Conservation (phyloP, 1,284 basidiomycete genomes). For the Trichosporon faecale region DNA sequence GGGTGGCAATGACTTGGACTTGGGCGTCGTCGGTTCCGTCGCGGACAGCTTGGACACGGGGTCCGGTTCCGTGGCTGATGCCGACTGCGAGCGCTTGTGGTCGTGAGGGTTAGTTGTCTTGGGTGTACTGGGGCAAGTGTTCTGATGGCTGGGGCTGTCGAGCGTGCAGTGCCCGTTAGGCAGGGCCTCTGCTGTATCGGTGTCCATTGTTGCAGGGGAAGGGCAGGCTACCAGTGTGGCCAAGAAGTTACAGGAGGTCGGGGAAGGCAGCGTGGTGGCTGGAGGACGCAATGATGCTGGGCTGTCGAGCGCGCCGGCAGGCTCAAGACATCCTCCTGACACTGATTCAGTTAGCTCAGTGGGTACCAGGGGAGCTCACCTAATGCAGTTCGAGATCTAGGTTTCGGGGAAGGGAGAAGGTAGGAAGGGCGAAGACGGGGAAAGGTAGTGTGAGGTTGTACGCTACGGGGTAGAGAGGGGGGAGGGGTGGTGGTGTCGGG, state of each 20-base stretch:
- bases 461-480: background rate
- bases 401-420: background rate
- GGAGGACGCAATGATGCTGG: background rate
- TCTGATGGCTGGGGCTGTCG: background rate
- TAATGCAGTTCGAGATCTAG: background rate
- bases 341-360: background rate
- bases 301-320: background rate
- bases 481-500: background rate
- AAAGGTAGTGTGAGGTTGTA: background rate
- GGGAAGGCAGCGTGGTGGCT: background rate
- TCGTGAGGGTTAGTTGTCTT: background rate
- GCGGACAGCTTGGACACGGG: background rate
- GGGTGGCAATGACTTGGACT: background rate
- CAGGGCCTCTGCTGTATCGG: background rate
- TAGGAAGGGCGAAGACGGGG: background rate
- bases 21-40: background rate
- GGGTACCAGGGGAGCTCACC: background rate
- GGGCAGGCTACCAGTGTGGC: background rate
- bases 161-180: background rate
- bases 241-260: background rate
- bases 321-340: background rate
- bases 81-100: slow-evolving; percentile 1
- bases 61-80: background rate
- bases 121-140: background rate
- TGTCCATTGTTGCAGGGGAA: background rate